Base-by-base conservation (phyloP, 345 rosid species). In the Sapria himalayana region DNA sequence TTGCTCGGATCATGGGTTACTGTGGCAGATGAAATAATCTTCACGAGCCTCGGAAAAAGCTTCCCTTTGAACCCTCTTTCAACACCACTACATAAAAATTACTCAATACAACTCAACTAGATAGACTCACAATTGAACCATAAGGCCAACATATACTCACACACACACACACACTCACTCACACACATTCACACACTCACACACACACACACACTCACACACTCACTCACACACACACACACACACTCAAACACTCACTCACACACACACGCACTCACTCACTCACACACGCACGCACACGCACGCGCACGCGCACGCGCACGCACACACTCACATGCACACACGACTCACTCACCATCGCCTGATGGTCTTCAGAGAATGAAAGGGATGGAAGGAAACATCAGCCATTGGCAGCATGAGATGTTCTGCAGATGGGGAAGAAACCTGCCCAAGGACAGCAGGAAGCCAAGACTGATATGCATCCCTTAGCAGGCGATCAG, bases 381-480 rank as follows among this genome's bases (percentile, higher is more conserved):
- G 85, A 56, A 79, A 71, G 23, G 50, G 66, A 57, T 48, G 69
- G 63, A 47, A 22, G 24, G 48, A 51, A 52, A 13, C n/a, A n/a
- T n/a, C n/a, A n/a, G n/a, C n/a, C n/a, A n/a, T n/a, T n/a, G n/a
- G n/a, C n/a, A n/a, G n/a, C n/a, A n/a, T n/a, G n/a, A n/a, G n/a
- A n/a, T n/a, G n/a, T n/a, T n/a, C n/a, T n/a, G n/a, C n/a, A n/a
- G n/a, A n/a, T n/a, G n/a, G n/a, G n/a, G n/a, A n/a, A n/a, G n/a
- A n/a, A n/a, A n/a, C n/a, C n/a, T n/a, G n/a, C n/a, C 71, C 64
- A 62, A 89, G 91, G 45, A 89, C 93, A 23, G 78, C 67, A 19
- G 93, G 93, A 55, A 89, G 72, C 98, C 98, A 89, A 3, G 93
- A 72, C 53, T 89, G 98, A 62, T 82, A 89, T 23, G 93, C 64